Conservation (phyloP, 139 green algal genomes). For the Asterochloris sp. region DNA sequence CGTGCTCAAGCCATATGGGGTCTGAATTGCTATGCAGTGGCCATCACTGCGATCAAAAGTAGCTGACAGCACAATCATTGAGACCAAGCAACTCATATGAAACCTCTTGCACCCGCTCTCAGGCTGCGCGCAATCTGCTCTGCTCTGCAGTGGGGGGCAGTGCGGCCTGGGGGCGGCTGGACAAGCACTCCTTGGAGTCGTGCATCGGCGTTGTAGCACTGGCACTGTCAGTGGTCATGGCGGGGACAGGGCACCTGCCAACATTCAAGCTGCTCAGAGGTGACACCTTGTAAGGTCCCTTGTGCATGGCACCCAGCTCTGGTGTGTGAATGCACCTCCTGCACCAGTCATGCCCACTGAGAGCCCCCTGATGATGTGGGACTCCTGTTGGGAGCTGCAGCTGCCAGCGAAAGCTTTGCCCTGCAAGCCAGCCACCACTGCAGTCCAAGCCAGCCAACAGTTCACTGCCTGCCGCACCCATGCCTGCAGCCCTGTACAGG, state of each 20-base stretch:
- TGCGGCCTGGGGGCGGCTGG: slow-evolving; percentile 22
- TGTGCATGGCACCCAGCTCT: neutral
- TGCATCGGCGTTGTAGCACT: slow-evolving; percentile 55
- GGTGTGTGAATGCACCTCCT: neutral
- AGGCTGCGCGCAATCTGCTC: neutral
- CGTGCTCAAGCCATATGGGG: too few relatives aligned
- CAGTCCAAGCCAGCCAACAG: too few relatives aligned
- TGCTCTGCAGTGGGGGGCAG: neutral
- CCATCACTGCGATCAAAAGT: too few relatives aligned
- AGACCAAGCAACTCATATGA: too few relatives aligned
- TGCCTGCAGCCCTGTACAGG: too few relatives aligned
- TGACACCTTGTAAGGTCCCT: slow-evolving; percentile 18
- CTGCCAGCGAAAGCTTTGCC: neutral
- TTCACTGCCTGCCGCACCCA: too few relatives aligned
- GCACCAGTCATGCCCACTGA: neutral
- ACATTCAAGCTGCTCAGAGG: slow-evolving; percentile 82
- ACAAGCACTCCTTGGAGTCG: slow-evolving; percentile 58
- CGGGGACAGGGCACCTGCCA: slow-evolving; percentile 84
- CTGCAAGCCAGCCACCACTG: neutral
- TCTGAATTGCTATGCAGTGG: too few relatives aligned
- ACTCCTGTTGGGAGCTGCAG: neutral
- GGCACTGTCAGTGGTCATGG: slow-evolving; percentile 85
- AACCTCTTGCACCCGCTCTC: too few relatives aligned
- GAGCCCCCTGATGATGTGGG: neutral
- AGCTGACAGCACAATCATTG: too few relatives aligned